Percentiles rank a stretch among this genome's conserved stretches.
Evolutionary conservation across 2,329 filamentous ascomycete species (phyloP).

Genomic region (Aspergillus latus): DNA sequence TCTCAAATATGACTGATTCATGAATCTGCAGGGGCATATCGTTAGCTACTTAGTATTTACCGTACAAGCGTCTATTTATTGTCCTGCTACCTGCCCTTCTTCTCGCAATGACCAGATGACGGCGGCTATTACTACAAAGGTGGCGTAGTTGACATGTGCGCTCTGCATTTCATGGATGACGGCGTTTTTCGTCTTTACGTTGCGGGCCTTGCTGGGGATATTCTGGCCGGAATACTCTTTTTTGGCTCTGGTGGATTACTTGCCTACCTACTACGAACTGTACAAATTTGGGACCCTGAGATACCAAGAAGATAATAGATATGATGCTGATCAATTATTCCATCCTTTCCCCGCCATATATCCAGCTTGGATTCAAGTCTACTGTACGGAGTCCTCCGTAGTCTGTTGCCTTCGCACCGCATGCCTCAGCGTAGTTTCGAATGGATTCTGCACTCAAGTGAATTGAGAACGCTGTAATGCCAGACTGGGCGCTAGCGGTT

Average conservation of each 20-base stretch:
- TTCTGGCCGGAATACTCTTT: background rate
- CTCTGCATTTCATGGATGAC: constrained; percentile 17
- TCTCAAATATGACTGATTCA: constrained; percentile 8
- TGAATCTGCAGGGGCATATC: constrained; percentile 15
- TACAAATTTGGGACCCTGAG: constrained; percentile 11
- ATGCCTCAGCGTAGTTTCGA: background rate
- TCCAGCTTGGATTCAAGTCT: background rate
- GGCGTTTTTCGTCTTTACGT: constrained; percentile 21
- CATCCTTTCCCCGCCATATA: background rate
- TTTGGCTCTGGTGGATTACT: constrained; percentile 3
- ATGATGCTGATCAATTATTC: background rate
- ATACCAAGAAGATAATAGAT: constrained; percentile 11
- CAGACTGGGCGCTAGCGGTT: too few relatives aligned
- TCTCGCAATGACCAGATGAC: constrained; percentile 1
- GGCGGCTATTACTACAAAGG: background rate
- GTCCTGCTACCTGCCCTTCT: constrained; percentile 7
- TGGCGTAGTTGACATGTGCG: constrained; percentile 17
- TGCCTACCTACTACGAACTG: constrained; percentile 5
- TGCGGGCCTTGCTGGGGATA: background rate
- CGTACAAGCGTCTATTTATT: background rate
- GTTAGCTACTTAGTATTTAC: constrained; percentile 13
- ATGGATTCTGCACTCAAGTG: background rate
- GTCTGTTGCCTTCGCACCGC: background rate
- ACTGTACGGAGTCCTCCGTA: background rate
- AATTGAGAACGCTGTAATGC: background rate